Percentiles rank a stretch among this genome's conserved stretches.
Conservation (phyloP, 495 filamentous ascomycete species). For the Xylaria castorea region DNA sequence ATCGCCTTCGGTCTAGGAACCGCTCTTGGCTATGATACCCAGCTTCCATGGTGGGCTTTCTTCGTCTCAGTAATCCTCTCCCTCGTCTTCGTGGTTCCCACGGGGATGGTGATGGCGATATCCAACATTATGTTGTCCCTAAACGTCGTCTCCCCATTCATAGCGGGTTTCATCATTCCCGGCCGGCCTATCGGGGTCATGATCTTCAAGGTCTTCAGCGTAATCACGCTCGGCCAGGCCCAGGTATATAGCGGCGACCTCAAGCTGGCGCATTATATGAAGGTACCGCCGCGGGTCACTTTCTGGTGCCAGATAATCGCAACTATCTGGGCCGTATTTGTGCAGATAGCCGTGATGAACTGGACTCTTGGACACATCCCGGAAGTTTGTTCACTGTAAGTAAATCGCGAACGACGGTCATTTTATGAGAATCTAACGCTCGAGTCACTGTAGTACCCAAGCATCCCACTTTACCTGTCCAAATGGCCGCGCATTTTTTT, state of each 20-base stretch:
- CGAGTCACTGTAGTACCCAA: constrained; percentile 37
- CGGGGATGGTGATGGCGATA: constrained; percentile 60
- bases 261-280: constrained; percentile 71
- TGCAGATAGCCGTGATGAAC: constrained; percentile 66
- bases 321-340: constrained; percentile 62
- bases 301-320: constrained; percentile 65
- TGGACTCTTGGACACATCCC: constrained; percentile 64
- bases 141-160: constrained; percentile 68
- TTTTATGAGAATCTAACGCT: background rate
- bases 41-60: constrained; percentile 53
- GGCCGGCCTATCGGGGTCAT: constrained; percentile 68
- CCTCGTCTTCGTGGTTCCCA: constrained; percentile 58
- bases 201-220: constrained; percentile 69
- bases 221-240: constrained; percentile 64
- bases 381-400: constrained; percentile 55
- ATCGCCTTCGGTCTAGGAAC: constrained; percentile 61
- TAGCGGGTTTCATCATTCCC: constrained; percentile 69
- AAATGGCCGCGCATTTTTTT: constrained; percentile 66
- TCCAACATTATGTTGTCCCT: constrained; percentile 62
- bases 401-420: background rate
- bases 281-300: constrained; percentile 65
- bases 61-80: constrained; percentile 59
- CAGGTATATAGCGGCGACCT: constrained; percentile 59
- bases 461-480: constrained; percentile 65
- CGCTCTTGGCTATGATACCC: constrained; percentile 58